Evolutionary conservation across 306 rosid species (phyloP).

Genomic region (Castanea crenata): DNA sequence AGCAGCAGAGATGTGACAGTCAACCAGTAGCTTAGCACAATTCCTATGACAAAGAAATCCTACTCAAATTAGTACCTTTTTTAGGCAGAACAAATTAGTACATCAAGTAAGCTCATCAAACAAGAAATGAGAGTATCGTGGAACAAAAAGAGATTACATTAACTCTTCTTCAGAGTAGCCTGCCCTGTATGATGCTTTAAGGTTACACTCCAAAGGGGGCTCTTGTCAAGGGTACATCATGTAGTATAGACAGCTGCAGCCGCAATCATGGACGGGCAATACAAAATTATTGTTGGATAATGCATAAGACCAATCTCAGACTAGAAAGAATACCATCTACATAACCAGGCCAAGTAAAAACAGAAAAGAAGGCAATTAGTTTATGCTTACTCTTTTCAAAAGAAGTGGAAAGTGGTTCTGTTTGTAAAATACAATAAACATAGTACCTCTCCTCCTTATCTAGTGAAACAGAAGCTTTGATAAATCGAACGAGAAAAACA

Average conservation of each 20-base stretch:
- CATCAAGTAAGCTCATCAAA: too few species aligned
- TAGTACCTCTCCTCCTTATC: conserved; percentile 48
- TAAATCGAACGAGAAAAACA: conserved; percentile 46
- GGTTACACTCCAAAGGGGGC: conserved; percentile 45
- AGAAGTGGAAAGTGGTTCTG: too few species aligned
- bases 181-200: conserved; percentile 49
- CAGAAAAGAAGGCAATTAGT: background rate
- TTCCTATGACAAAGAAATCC: conserved; percentile 31
- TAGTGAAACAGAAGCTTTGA: conserved; percentile 40
- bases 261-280: conserved; percentile 47
- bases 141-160: conserved; percentile 9
- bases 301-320: conserved; percentile 45
- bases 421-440: background rate
- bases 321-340: conserved; percentile 53
- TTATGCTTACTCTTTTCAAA: background rate
- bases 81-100: background rate
- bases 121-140: background rate
- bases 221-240: conserved; percentile 30
- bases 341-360: background rate
- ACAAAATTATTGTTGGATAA: conserved; percentile 18
- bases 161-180: conserved; percentile 43
- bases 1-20: conserved; percentile 16
- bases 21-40: conserved; percentile 35
- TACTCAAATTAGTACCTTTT: background rate
- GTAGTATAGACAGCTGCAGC: conserved; percentile 57